A percentile compares a stretch with the other conserved stretches of the same genome.
phyloP scores from a whole-genome alignment of 192 early-diverging fungal genomes.

The Allomyces macrogynus region DNA sequence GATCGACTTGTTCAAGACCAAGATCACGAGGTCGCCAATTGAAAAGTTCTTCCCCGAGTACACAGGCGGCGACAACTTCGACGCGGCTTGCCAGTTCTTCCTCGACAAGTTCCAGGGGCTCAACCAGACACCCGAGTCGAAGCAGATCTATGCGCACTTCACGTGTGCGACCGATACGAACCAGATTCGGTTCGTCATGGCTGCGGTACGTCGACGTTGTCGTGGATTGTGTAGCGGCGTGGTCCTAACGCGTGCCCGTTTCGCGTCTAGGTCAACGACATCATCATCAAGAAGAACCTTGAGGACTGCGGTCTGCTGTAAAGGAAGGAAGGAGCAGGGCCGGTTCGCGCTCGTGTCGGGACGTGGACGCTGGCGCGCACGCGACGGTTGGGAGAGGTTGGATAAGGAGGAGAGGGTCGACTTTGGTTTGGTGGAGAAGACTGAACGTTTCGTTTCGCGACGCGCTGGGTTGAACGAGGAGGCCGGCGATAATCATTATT shows the following conservation, averaged over 20 bases:
- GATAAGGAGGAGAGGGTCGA: no score
- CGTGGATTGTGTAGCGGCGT: no score
- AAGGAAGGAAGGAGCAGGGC: no score
- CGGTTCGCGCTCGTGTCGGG: no score
- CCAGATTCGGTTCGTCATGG: constrained; percentile 25
- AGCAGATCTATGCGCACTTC: constrained; percentile 29
- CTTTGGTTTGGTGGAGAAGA: no score
- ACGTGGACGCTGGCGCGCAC: no score
- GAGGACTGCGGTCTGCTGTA: constrained; percentile 6
- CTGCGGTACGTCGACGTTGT: constrained; percentile 6
- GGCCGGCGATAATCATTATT: no score
- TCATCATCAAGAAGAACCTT: constrained; percentile 21
- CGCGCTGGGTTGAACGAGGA: no score
- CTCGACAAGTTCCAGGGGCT: constrained; percentile 5
- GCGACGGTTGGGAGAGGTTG: no score
- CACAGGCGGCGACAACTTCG: constrained; percentile 10
- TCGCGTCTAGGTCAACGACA: constrained; percentile 12
- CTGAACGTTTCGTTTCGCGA: no score
- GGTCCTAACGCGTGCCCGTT: no score
- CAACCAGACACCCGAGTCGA: constrained; percentile 13
- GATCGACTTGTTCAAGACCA: constrained; percentile 34
- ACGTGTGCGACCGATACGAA: constrained; percentile 30
- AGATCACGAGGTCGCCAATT: constrained; percentile 23
- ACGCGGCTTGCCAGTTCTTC: neutral
- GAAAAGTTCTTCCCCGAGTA: constrained; percentile 31